Base-by-base conservation (phyloP, 805 yeast genomes). In the Barnettozyma californica region DNA sequence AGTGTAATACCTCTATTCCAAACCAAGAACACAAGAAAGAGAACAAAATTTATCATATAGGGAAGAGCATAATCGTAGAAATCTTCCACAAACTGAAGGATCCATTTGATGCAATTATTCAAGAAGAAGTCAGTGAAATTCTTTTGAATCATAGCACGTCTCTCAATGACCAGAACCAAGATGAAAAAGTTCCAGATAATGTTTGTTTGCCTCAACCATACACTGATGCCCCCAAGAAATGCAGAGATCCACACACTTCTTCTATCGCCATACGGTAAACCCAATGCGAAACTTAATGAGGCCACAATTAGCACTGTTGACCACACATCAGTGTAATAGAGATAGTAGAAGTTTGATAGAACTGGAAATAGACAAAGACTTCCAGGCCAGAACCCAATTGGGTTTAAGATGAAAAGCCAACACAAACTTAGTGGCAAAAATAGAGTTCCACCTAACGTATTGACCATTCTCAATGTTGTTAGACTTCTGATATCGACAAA, bases 311-410 rank as follows among this genome's bases (percentile, higher is more conserved):
- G 68, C 1, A 87, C 75, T 0, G 94, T 78, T 0, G 97, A 79
- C 98, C 97, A 91, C 1, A 90, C 84, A 61, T 94, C 99, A 0
- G 99, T 94, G 66, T 94, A 94, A 67, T 82, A 94, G 33, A 94
- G 68, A 31, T 81, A 81, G 56, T 84, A 82, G 66, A 83, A 92
- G 4, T 90, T 74, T 21, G 83, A 71, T 45, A 92, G 60, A 44
- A 91, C 69, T 1, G 99, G 98, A 56, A 81, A 78, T 8, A 83
- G 62, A 45, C 73, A 61, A 4, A 84, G 53, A 5, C 68, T 60
- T 2, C 67, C 62, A 9, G 71, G 67, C 75, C 76, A 72, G 57
- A 71, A 70, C 14, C 71, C 72, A 40, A 68, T 61, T 4, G 74
- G 76, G 46, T 68, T 71, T 49, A 71, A 63, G 19, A 68, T 54